phyloP scores from a whole-genome alignment of 1,139 yeast species.

The Kodamaea derodonti region DNA sequence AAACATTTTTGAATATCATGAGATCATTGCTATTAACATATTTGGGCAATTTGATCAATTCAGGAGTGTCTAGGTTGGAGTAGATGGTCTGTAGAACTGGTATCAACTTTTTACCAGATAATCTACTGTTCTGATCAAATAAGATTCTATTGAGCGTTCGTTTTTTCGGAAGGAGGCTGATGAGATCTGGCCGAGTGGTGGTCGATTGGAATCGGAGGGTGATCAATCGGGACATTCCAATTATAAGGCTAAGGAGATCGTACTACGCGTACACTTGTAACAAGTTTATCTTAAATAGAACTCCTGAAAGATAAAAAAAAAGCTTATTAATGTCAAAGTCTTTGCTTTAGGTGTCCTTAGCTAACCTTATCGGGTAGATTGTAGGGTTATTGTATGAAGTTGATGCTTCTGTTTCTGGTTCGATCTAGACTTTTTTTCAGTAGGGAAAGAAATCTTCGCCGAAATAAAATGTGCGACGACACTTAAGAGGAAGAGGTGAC shows the following conservation, averaged over 20 bases:
- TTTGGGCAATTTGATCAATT: slow-evolving; percentile 34
- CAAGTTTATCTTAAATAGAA: too few species aligned
- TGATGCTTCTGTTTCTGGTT: too few species aligned
- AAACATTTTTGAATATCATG: slow-evolving; percentile 62
- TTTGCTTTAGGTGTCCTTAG: too few species aligned
- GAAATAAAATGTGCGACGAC: too few species aligned
- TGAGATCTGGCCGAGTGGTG: slow-evolving; percentile 37
- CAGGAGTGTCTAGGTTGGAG: slow-evolving; percentile 36
- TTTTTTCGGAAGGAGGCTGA: slow-evolving; percentile 55
- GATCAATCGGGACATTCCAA: too few species aligned
- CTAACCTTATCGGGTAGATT: too few species aligned
- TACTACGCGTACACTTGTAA: too few species aligned
- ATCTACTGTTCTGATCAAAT: slow-evolving; percentile 61
- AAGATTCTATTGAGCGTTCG: slow-evolving; percentile 54
- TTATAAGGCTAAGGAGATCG: too few species aligned
- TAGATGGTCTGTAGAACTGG: slow-evolving; percentile 53
- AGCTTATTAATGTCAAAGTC: too few species aligned
- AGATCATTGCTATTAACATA: slow-evolving; percentile 54
- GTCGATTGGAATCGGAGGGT: slow-evolving; percentile 2
- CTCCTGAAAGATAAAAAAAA: too few species aligned
- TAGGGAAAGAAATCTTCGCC: too few species aligned
- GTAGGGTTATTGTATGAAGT: neutral
- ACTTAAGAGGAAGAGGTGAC: too few species aligned
- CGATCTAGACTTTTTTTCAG: neutral
- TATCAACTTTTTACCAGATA: slow-evolving; percentile 49